Conservation (phyloP, 2,329 filamentous ascomycete species). For the Aaosphaeria arxii region DNA sequence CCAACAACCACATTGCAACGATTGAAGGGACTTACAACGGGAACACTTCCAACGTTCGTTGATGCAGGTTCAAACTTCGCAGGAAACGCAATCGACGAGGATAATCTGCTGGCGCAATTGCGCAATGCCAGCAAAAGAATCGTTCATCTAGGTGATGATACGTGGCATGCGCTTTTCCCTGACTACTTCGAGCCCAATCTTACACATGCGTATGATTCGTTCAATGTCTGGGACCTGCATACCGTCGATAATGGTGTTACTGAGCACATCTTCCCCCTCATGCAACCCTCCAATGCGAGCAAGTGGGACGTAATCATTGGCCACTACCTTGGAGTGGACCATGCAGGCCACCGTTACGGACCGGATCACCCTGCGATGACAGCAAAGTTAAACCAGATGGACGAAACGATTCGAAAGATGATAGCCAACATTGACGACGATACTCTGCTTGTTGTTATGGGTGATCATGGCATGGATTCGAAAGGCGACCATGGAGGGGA, state of each 20-base stretch:
- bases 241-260: constrained; percentile 95
- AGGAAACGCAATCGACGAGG: constrained; percentile 92
- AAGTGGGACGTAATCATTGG: constrained; percentile 95
- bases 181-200: constrained; percentile 87
- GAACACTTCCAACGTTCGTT: constrained; percentile 90
- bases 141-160: constrained; percentile 96
- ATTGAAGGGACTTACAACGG: constrained; percentile 90
- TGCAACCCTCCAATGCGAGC: constrained; percentile 61
- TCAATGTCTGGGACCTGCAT: constrained; percentile 97
- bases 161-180: constrained; percentile 91
- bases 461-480: constrained; percentile 97
- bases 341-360: constrained; percentile 94
- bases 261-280: constrained; percentile 82
- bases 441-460: constrained; percentile 91
- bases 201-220: constrained; percentile 88
- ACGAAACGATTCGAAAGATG: constrained; percentile 70
- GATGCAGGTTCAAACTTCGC: constrained; percentile 95
- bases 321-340: constrained; percentile 92
- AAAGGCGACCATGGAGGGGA: constrained; percentile 99
- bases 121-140: constrained; percentile 68
- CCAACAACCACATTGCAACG: constrained; percentile 91
- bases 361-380: constrained; percentile 91
- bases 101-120: constrained; percentile 69
- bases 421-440: constrained; percentile 73
- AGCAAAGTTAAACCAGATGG: constrained; percentile 88